Evolutionary conservation across 2,329 filamentous ascomycete species (phyloP), one percentile per base, ranked within the genome.

Genomic region (Ciborinia camelliae): DNA sequence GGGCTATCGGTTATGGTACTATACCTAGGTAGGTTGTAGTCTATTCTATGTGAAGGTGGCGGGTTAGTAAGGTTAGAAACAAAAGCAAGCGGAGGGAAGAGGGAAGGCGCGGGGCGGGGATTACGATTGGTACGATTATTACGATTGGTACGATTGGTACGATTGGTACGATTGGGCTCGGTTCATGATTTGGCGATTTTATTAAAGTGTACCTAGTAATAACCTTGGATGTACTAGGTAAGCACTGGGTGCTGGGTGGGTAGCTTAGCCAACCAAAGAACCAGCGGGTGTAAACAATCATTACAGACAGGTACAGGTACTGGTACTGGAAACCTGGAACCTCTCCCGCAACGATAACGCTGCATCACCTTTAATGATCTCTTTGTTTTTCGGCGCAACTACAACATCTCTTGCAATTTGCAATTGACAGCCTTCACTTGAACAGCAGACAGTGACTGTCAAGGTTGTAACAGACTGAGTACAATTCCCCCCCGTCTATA

Each of bases 161-260:
- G 41, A n/a, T n/a, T n/a, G n/a, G n/a, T n/a, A n/a, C n/a, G n/a
- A n/a, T n/a, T n/a, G n/a, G n/a, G n/a, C n/a, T n/a, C n/a, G n/a
- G n/a, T n/a, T n/a, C n/a, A n/a, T n/a, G n/a, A 55, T 50, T 51
- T 60, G 41, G 58, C 58, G 58, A 48, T 45, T 35, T 61, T 35
- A 50, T n/a, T n/a, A n/a, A n/a, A n/a, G n/a, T n/a, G n/a, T n/a
- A n/a, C n/a, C n/a, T n/a, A n/a, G n/a, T n/a, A n/a, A n/a, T n/a
- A n/a, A n/a, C n/a, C n/a, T n/a, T n/a, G n/a, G n/a, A n/a, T n/a
- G n/a, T n/a, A n/a, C n/a, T n/a, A n/a, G n/a, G n/a, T n/a, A n/a
- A n/a, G n/a, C n/a, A n/a, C n/a, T n/a, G n/a, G n/a, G n/a, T n/a
- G n/a, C n/a, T 43, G 18, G n/a, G 23, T 26, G 26, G 55, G 55